Evolutionary conservation across 192 early-diverging fungal genomes (phyloP), one percentile per base, ranked within the genome.

Genomic region (Fimicolochytrium jonesii): DNA sequence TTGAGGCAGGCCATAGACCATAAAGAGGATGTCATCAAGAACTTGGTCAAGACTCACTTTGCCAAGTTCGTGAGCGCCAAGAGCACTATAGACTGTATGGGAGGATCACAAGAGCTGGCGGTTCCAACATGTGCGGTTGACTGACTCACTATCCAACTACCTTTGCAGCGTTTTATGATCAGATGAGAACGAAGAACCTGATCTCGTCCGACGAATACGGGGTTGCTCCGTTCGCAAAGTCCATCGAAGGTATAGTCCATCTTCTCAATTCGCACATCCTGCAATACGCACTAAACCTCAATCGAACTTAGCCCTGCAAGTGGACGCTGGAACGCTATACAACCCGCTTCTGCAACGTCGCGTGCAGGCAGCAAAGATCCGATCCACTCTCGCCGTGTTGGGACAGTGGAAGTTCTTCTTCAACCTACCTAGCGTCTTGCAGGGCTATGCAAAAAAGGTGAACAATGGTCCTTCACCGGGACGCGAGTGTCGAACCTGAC

Each of bases 341-440:
- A 83, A 85, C 7, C 94, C 94, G 1, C 80, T 98, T 18, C 69
- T 98, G 7, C 87, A 92, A 44, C 74, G 93, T 9, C 81, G 93
- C 31, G 81, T 78, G 17, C 89, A 90, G 45, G 90, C 90, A 0
- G 95, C 94, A 54, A 91, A 91, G 74, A 86, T 99, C n/a, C 83
- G 91, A 7, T 85, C 83, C 7, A 92, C 96, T 3, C 83, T 99
- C 9, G 83, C 77, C 37, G 75, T 97, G n/a, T 77, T 99, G n/a
- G 91, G 94, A 63, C 83, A 92, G 42, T 99, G 93, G 82, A 89
- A 91, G 63, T 93, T 97, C 71, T 94, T 95, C 68, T 97, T 99
- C 69, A 95, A 92, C 64, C 68, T 99, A n/a, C 93, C 96, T 6
- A 88, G 86, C 42, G 90, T 82, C 33, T 74, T 99, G 18, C 82